Conservation (phyloP, 768 basidiomycete species). For the Kondoa subrosea region DNA sequence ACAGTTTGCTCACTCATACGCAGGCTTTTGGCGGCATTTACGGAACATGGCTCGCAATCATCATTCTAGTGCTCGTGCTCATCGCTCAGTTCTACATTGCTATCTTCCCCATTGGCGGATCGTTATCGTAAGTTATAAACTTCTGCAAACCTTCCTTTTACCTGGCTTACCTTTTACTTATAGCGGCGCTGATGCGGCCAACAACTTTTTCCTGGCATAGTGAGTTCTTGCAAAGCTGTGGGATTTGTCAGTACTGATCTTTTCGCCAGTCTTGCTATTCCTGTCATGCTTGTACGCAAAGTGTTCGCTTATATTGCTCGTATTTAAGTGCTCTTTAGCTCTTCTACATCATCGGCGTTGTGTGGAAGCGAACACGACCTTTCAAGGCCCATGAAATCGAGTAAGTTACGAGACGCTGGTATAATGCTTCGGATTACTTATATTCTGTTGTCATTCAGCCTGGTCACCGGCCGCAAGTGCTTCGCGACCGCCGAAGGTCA, state of each 20-base stretch:
- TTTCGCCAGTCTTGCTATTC: conserved; percentile 4
- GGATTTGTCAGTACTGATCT: no score
- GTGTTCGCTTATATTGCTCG: no score
- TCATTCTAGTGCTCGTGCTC: conserved; percentile 24
- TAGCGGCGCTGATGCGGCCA: not conserved
- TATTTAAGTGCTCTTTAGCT: no score
- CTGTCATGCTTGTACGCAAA: conserved; percentile 24
- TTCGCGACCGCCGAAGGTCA: conserved; percentile 27
- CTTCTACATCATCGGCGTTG: conserved; percentile 22
- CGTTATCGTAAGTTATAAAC: no score
- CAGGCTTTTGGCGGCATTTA: conserved; percentile 24
- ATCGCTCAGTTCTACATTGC: conserved; percentile 27
- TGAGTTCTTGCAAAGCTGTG: not conserved
- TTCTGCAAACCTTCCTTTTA: no score
- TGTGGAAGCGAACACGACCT: conserved; percentile 23
- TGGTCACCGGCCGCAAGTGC: conserved; percentile 27
- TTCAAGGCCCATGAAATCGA: conserved; percentile 24
- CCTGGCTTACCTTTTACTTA: no score
- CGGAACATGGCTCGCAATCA: conserved; percentile 21
- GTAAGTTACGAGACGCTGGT: no score
- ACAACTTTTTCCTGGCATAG: conserved; percentile 21
- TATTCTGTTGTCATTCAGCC: no score
- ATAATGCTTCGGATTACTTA: no score
- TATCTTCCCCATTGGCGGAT: conserved; percentile 5
- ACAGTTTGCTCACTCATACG: no score